phyloP scores from a whole-genome alignment of 768 basidiomycete species.

The Chalciporus chontae region DNA sequence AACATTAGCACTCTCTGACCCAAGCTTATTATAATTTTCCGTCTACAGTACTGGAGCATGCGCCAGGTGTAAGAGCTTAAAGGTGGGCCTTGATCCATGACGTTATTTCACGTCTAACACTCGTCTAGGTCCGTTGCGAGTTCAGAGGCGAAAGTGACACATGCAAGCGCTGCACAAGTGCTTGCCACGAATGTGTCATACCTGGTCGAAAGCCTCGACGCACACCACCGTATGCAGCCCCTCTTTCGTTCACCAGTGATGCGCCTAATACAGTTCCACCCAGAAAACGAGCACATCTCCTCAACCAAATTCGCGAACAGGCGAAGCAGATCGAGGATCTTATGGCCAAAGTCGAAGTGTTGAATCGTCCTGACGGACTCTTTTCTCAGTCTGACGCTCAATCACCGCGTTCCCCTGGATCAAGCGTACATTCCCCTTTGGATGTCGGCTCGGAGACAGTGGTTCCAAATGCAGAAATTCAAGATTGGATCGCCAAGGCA shows the following conservation, averaged over 20 bases:
- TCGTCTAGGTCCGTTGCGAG: slow-evolving; percentile 67
- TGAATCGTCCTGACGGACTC: slow-evolving; percentile 26
- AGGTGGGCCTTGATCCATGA: slow-evolving; percentile 28
- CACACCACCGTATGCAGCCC: slow-evolving; percentile 63
- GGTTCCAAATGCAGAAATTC: slow-evolving; percentile 52
- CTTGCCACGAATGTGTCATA: slow-evolving; percentile 70
- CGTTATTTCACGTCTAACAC: not conserved
- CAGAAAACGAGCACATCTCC: slow-evolving; percentile 79
- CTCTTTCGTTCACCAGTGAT: not conserved
- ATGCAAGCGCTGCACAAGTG: slow-evolving; percentile 71
- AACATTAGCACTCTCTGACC: not conserved
- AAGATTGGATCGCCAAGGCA: slow-evolving; percentile 77
- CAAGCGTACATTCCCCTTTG: slow-evolving; percentile 27
- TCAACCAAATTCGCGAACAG: slow-evolving; percentile 72
- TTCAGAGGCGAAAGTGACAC: slow-evolving; percentile 68
- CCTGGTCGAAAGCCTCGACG: slow-evolving; percentile 83
- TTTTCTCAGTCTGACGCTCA: slow-evolving; percentile 22
- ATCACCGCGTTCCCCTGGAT: slow-evolving; percentile 34
- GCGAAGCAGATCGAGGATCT: slow-evolving; percentile 68
- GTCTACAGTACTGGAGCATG: slow-evolving; percentile 54
- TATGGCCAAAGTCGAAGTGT: slow-evolving; percentile 62
- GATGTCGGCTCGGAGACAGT: slow-evolving; percentile 24
- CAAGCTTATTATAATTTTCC: slow-evolving; percentile 4
- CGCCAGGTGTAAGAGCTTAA: slow-evolving; percentile 61
- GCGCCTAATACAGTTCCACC: not conserved